Evolutionary conservation across 768 basidiomycete species (phyloP), one percentile per base, ranked within the genome.

Genomic region (Leccinum uliginosum): DNA sequence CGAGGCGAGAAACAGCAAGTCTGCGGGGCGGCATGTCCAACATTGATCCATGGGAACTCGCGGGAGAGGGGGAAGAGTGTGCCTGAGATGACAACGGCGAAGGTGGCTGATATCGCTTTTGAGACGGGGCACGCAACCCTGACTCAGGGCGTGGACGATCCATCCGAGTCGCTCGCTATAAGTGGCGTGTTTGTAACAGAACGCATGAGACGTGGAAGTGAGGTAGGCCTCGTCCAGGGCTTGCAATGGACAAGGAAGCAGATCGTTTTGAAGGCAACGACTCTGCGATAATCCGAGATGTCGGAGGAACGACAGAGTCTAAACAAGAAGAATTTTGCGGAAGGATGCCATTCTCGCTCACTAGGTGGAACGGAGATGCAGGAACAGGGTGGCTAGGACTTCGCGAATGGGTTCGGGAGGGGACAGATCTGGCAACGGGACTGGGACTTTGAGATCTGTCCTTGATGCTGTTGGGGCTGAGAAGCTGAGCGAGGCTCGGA

Each of bases 401-500:
- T 29, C 62, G 63, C 26, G 63, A 60, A 50, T 57, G 67, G 4
- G 55, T 17, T 47, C 59, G 57, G 6, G 67, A 60, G 29, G 68
- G 67, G 52, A 61, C 44, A 30, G 59, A 59, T 43, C 55, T 58
- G 9, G 49, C 3, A 11, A 19, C 6, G 17, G 27, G 53, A 30
- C 51, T 60, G 2, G 62, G 51, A 17, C 48, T 54, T 21, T 19
- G 53, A 11, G 61, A 53, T 63, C 61, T 65, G 27, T 58, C 65
- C 38, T 67, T 65, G 43, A 67, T 61, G 54, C 63, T 72, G 57
- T 84, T 75, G 3, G 87, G 84, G 56, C 80, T 83, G 26, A 89
- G 75, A 15, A 89, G 74, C 9, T 83, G 83, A 3, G 83, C 78
- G 0, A 89, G 78, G 61, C 87, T 85, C 9, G 86, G 80, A 59